A percentile compares a stretch with the other conserved stretches of the same genome.
phyloP scores from a whole-genome alignment of 208 protist genomes.

The Crithidia acanthocephali region DNA sequence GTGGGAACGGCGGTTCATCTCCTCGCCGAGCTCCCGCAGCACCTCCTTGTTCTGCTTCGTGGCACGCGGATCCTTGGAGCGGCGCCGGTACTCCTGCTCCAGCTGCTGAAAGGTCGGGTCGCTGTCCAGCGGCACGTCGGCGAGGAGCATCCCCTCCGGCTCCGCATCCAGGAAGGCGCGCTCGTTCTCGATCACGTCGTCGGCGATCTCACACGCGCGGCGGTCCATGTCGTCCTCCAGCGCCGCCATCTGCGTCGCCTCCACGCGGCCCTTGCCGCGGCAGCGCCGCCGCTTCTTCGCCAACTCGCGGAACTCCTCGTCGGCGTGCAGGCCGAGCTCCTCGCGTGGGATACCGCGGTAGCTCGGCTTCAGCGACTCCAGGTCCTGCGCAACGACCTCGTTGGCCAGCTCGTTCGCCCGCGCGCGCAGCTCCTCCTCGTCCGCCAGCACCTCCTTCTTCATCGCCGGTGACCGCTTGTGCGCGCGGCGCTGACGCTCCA shows the following conservation, averaged over 20 bases:
- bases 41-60: slow-evolving; percentile 69
- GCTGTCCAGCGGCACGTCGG: slow-evolving; percentile 81
- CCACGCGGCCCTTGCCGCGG: slow-evolving; percentile 38
- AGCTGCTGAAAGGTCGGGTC: slow-evolving; percentile 70
- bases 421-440: slow-evolving; percentile 53
- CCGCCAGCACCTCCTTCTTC: slow-evolving; percentile 46
- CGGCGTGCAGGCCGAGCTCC: slow-evolving; percentile 71
- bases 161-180: slow-evolving; percentile 77
- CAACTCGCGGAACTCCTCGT: slow-evolving; percentile 68
- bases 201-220: slow-evolving; percentile 75
- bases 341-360: slow-evolving; percentile 77
- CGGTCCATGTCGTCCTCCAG: slow-evolving; percentile 82
- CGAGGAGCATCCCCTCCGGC: slow-evolving; percentile 84
- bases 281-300: slow-evolving; percentile 41
- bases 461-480: slow-evolving; percentile 47
- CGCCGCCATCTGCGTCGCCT: slow-evolving; percentile 54
- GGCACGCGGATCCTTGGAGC: slow-evolving; percentile 51
- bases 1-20: slow-evolving; percentile 80
- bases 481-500: slow-evolving; percentile 58
- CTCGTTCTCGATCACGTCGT: slow-evolving; percentile 76
- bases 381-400: slow-evolving; percentile 64
- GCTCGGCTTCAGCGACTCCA: slow-evolving; percentile 47
- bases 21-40: slow-evolving; percentile 60
- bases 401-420: slow-evolving; percentile 62
- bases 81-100: slow-evolving; percentile 77